Evolutionary conservation across 208 protist species (phyloP).

Genomic region (Wallacemonas sp.): DNA sequence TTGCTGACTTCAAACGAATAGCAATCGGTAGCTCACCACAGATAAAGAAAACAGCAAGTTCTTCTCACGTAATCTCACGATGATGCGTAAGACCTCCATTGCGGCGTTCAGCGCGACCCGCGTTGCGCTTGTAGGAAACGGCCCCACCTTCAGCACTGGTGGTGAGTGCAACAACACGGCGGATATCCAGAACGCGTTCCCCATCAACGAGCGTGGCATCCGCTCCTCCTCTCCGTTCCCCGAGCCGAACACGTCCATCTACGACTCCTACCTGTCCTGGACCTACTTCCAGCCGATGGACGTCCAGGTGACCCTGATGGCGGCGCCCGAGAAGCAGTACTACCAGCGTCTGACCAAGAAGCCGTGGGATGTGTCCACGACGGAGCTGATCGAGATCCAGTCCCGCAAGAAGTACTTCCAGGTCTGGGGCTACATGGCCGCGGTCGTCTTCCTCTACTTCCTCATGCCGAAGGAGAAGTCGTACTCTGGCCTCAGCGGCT

Average conservation of each 20-base stretch:
- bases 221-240: constrained; percentile 87
- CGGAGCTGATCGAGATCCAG: constrained; percentile 88
- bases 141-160: constrained; percentile 85
- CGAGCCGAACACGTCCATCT: constrained; percentile 91
- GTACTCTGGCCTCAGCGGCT: constrained; percentile 78
- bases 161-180: constrained; percentile 85
- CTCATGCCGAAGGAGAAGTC: constrained; percentile 93
- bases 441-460: constrained; percentile 83
- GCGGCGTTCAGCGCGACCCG: constrained; percentile 69
- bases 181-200: constrained; percentile 82
- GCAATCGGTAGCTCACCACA: too few species aligned
- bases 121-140: constrained; percentile 82
- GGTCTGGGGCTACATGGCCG: constrained; percentile 65
- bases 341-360: constrained; percentile 89
- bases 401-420: constrained; percentile 90
- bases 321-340: constrained; percentile 86
- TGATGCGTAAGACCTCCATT: constrained; percentile 83
- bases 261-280: constrained; percentile 88
- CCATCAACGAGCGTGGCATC: constrained; percentile 83
- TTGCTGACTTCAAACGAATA: too few species aligned
- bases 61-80: constrained; percentile 18
- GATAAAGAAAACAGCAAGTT: neutral
- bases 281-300: constrained; percentile 92
- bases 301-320: constrained; percentile 84
- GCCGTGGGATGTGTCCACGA: constrained; percentile 88